Conservation (phyloP, 2,329 filamentous ascomycete genomes). For the Alternaria arbusti region DNA sequence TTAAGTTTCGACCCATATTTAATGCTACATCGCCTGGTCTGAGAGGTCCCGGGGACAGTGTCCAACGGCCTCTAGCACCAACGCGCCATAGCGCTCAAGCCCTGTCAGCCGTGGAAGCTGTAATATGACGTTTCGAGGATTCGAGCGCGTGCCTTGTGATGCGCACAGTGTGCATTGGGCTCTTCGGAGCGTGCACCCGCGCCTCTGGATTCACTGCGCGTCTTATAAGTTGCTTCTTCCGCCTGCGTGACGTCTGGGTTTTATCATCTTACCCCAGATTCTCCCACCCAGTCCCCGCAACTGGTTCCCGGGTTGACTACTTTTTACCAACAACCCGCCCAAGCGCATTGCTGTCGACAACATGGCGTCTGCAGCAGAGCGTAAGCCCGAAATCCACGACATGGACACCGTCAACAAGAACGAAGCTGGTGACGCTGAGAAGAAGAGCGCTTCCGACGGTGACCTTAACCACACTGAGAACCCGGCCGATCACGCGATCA, state of each 20-base stretch:
- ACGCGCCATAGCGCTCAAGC: constrained; percentile 15
- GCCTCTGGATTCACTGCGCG: background rate
- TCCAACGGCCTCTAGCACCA: constrained; percentile 8
- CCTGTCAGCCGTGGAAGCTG: constrained; percentile 11
- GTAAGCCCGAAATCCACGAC: constrained; percentile 24
- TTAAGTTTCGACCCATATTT: constrained; percentile 20
- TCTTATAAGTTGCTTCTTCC: constrained; percentile 5
- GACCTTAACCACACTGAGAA: constrained; percentile 28
- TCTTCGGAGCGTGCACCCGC: background rate
- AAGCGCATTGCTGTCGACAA: constrained; percentile 4
- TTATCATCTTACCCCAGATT: constrained; percentile 2
- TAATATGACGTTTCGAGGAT: constrained; percentile 20
- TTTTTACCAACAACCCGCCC: background rate
- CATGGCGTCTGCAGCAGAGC: constrained; percentile 26
- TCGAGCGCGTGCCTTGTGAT: constrained; percentile 11
- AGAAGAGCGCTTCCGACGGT: constrained; percentile 31
- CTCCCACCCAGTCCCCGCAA: background rate
- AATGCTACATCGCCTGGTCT: constrained; percentile 12
- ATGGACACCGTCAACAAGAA: constrained; percentile 20
- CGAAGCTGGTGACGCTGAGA: constrained; percentile 24
- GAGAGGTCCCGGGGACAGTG: constrained; percentile 9
- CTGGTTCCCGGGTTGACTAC: background rate
- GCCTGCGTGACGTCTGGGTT: constrained; percentile 3
- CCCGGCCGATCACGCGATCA: constrained; percentile 15
- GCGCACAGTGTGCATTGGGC: constrained; percentile 6